These are phyloP conservation scores for Acanthamoeba healyi DNA, from an alignment of 208 protist species.

Conservation along the genomic window DNA sequence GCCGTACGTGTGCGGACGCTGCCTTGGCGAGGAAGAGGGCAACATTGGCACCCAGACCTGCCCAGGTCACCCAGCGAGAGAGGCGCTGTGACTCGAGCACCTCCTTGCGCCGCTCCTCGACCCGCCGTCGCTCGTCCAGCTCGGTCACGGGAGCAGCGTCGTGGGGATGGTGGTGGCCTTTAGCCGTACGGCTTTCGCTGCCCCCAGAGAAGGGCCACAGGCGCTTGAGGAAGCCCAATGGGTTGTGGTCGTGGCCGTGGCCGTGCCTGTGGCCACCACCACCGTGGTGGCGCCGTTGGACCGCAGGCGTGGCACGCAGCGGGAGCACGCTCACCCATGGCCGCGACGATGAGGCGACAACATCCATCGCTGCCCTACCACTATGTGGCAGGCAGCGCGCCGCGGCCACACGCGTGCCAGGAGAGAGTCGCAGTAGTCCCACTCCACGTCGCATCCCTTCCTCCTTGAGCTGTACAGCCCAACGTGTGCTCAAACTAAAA, in stretches of 20 bases:
- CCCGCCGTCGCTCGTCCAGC: background rate
- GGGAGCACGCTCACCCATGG: background rate
- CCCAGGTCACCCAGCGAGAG: conserved; percentile 19
- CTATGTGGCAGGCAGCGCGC: too few species aligned
- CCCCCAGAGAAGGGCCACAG: background rate
- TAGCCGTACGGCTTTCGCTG: background rate
- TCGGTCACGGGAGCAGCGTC: background rate
- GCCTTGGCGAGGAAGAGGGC: conserved; percentile 28
- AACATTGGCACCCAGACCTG: background rate
- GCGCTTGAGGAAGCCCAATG: background rate
- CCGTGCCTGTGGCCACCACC: background rate
- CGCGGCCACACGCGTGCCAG: too few species aligned
- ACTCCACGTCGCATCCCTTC: too few species aligned
- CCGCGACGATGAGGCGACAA: background rate
- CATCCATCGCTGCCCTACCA: too few species aligned
- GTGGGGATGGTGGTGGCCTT: background rate
- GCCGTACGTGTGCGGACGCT: conserved; percentile 1
- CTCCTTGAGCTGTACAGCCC: too few species aligned
- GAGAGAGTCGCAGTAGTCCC: too few species aligned
- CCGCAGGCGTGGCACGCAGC: background rate
- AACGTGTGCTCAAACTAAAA: too few species aligned
- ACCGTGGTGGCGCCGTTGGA: background rate
- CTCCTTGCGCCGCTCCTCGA: background rate
- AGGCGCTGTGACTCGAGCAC: conserved; percentile 49
- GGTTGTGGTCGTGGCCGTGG: background rate